Evolutionary conservation across 495 filamentous ascomycete genomes (phyloP), one percentile per base, ranked within the genome.

Genomic region (Pyronema omphalodes): DNA sequence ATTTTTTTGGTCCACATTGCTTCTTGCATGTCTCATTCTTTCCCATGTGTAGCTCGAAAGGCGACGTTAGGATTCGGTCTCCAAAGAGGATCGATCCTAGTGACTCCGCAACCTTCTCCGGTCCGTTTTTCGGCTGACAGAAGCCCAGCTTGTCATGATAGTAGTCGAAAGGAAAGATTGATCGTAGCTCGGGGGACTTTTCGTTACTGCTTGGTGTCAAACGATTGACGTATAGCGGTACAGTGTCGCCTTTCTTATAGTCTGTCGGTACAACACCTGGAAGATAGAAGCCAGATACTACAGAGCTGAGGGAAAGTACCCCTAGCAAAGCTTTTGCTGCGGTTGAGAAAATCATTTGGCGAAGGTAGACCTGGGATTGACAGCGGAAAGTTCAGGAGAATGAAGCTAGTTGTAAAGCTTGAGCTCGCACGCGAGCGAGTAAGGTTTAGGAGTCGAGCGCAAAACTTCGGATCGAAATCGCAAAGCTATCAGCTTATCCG

Each of bases 81-180:
- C 91, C 91, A 57, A 98, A 98, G 18, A 98, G 65, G 60, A 98
- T 98, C 69, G 88, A 94, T 5, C 91, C 91, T 53, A 98, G 68
- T 36, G 87, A 94, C 70, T 94, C 88, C 36, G 82, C 78, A 1
- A 88, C 77, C 68, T 80, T 72, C 61, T 83, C 68, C 1, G 84
- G 77, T 14, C 84, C 86, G 45, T 73, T 79, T 57, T 81, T 71
- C 0, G 89, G 91, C 43, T 71, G 70, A 69, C 91, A 98, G 70
- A 94, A 94, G 55, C 80, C 79, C 68, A 98, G 93, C 1, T 74
- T 74, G 15, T 77, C 76, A 60, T 89, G 80, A 67, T 98, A 98
- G 74, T 96, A 95, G 70, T 95, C 89, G 71, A 83, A 95, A 6
- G 88, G 81, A 60, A 94, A 76, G 46, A 94, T 82, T n/a, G 88